Conservation (phyloP, 1,284 basidiomycete species). For the Dichomitus squalens region DNA sequence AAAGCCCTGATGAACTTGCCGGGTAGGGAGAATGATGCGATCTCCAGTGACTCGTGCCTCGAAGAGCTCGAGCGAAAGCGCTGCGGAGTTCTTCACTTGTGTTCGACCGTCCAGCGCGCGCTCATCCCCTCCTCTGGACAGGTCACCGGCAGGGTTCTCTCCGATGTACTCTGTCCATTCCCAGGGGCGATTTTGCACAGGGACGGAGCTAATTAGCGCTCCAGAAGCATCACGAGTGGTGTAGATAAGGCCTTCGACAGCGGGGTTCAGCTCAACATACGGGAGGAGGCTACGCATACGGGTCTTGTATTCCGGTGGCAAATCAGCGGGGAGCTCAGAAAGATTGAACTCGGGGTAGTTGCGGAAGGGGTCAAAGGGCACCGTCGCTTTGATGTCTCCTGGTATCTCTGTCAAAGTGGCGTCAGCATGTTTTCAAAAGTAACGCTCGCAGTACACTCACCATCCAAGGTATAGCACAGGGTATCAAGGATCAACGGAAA, state of each 20-base stretch:
- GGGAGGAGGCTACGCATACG: slow-evolving; percentile 60
- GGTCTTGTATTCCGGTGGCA: slow-evolving; percentile 57
- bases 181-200: slow-evolving; percentile 77
- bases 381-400: slow-evolving; percentile 51
- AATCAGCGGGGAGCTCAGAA: slow-evolving; percentile 54
- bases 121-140: slow-evolving; percentile 39
- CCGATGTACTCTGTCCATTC: slow-evolving; percentile 83
- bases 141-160: slow-evolving; percentile 48
- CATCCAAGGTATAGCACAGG: slow-evolving; percentile 71
- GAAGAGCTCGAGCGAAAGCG: slow-evolving; percentile 75
- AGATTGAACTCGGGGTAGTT: slow-evolving; percentile 57
- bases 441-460: slow-evolving; percentile 39
- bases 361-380: slow-evolving; percentile 56
- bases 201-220: slow-evolving; percentile 46
- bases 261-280: slow-evolving; percentile 48
- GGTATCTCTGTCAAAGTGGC: slow-evolving; percentile 54
- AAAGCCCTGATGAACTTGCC: not conserved
- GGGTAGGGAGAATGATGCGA: slow-evolving; percentile 36
- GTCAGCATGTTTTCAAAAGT: not conserved
- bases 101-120: slow-evolving; percentile 42
- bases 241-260: slow-evolving; percentile 60
- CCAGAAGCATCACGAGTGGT: slow-evolving; percentile 57
- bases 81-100: slow-evolving; percentile 63
- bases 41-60: slow-evolving; percentile 66
- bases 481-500: slow-evolving; percentile 75